Base-by-base conservation (phyloP, 2,329 filamentous ascomycete genomes). In the Helminthosporium solani region DNA sequence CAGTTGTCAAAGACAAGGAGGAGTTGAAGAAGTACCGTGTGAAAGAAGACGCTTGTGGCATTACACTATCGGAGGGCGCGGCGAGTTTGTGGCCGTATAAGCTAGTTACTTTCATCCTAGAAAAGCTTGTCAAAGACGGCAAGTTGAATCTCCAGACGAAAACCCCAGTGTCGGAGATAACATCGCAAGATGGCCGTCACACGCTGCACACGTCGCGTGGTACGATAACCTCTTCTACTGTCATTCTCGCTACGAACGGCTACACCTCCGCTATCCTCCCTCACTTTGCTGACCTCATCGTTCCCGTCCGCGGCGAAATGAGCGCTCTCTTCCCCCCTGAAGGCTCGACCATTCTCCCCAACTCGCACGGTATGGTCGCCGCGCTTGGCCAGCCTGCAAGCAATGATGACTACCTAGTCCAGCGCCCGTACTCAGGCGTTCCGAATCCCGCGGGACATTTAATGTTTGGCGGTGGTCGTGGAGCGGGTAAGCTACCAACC, bases 81-180 rank as follows among this genome's bases (percentile, higher is more conserved):
- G 87, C 84, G 0, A 83, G 82, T 56, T 65, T 89, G 36, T 91
- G 87, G 87, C 90, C 90, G 0, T 95, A 95, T 69, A 95, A 94
- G 70, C 79, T 95, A 15, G 84, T 95, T 2, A 75, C 83, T 1
- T 86, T 83, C 70, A 76, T 91, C 0, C 72, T 95, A 1, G 82
- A 88, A 62, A 68, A 73, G 7, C 76, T 88, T 0, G 59, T 79
- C 7, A 69, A 74, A 15, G 66, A 67, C 1, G 70, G 64, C 2
- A 65, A 61, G 8, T 83, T 90, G 60, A 90, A 90, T 59, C 74
- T 92, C 20, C 87, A 91, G 68, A 90, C 87, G 5, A 82, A 79
- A 47, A 91, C 87, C 14, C 81, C 86, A 0, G 87, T 83, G 1
- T 61, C 63, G 3, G 51, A 65, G 15, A 66, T 68, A n/a, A 58